Conservation (phyloP, 805 yeast genomes). For the Kregervanrija delftensis region DNA sequence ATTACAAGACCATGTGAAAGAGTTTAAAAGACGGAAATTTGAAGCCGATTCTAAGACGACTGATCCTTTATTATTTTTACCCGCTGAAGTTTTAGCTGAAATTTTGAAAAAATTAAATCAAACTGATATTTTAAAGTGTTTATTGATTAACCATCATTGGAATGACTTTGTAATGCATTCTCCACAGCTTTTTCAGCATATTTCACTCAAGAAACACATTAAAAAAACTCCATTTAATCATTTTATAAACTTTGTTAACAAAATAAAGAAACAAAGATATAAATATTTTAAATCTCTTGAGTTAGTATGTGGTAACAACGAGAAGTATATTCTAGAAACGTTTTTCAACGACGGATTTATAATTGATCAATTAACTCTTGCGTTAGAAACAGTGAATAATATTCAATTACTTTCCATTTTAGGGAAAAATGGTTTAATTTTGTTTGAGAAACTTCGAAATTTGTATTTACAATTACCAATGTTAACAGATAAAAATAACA, state of each 20-base stretch:
- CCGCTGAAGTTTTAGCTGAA: conserved; percentile 17
- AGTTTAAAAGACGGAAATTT: not conserved
- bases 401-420: not conserved
- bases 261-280: conserved; percentile 5
- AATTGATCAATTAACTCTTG: not conserved
- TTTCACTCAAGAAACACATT: conserved; percentile 5
- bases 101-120: conserved; percentile 14
- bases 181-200: conserved; percentile 11
- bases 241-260: conserved; percentile 10
- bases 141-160: conserved; percentile 17
- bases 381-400: not conserved
- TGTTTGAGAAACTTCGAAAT: not conserved
- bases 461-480: not conserved
- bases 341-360: not conserved
- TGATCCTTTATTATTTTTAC: conserved; percentile 20
- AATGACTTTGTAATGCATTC: conserved; percentile 4
- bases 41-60: too few species aligned
- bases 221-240: conserved; percentile 8
- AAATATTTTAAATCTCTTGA: not conserved
- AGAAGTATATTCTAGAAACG: not conserved
- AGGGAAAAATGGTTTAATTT: not conserved
- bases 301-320: not conserved
- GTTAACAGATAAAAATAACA: not conserved
- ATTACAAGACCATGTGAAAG: conserved; percentile 1
- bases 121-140: conserved; percentile 9